Evolutionary conservation across 345 rosid genomes (phyloP), one percentile per base, ranked within the genome.

Genomic region (Eucalyptus dawsonii): DNA sequence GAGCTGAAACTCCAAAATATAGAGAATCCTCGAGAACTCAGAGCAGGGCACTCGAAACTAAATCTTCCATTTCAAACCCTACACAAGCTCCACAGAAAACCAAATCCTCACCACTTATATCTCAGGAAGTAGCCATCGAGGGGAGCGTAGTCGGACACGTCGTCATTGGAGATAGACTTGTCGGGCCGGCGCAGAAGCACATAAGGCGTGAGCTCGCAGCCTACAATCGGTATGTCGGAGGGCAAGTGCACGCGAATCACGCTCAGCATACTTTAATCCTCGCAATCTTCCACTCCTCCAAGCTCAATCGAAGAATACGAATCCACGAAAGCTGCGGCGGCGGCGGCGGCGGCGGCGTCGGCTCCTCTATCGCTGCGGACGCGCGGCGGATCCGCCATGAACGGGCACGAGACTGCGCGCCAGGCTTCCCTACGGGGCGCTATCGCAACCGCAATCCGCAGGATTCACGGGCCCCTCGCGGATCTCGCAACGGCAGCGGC

Each of bases 171-270:
- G 67, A 91, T 89, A 14, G 92, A 50, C 91, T 93, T 95, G 88
- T 97, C 97, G 4, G 96, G 97, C 37, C 97, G 97, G 89, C 97
- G 94, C 86, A 97, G 88, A 56, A 97, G 95, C 40, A 97, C 97
- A 89, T 97, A 96, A 58, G 99, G 99, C 89, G 99, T 94, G 83
- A 97, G 93, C 94, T 97, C 99, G 83, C 99, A 96, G 92, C 99
- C 99, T 90, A 97, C 99, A 92, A 97, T 96, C 87, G 99, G 99
- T 31, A 97, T 97, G 92, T 97, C 99, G 89, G 99, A 97, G 62
- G 99, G 98, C 90, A 97, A 96, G 94, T 97, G 98, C 92, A 97
- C 98, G 42, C 99, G 95, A 87, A 96, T 91, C 94, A 97, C 97
- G 91, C 97, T 97, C 95, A 97, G 97, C 99, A 97, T 97, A 93